Conservation (phyloP, 495 filamentous ascomycete genomes). For the Trichoderma asperelloides region DNA sequence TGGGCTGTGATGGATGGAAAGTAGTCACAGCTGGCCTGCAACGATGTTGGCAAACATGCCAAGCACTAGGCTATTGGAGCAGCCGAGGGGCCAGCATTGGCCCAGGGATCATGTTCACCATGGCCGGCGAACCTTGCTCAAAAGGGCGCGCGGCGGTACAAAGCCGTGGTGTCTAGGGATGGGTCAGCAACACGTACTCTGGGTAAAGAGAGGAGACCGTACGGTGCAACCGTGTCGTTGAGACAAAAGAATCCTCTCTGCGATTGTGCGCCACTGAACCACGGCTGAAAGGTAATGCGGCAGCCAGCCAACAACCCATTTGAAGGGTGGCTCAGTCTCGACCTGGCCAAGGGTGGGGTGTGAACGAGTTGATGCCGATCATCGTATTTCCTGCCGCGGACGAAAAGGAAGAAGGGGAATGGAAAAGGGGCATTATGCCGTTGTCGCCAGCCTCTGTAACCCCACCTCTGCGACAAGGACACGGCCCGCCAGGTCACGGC, state of each 20-base stretch:
- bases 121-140: neutral
- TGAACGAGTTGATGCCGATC: slow-evolving; percentile 1
- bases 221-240: neutral
- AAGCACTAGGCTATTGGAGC: neutral
- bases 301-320: neutral
- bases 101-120: neutral
- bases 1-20: neutral
- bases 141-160: neutral
- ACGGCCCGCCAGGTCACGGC: slow-evolving; percentile 6
- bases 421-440: neutral
- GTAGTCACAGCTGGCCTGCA: neutral
- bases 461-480: slow-evolving; percentile 1
- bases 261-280: neutral
- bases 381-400: neutral
- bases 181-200: neutral
- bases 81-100: slow-evolving; percentile 1
- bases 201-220: neutral
- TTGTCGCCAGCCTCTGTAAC: neutral
- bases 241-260: neutral
- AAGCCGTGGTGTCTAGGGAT: neutral
- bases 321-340: neutral
- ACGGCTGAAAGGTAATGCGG: neutral
- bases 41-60: neutral
- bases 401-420: neutral
- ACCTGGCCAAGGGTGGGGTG: neutral